A percentile compares a stretch with the other conserved stretches of the same genome.
These are phyloP conservation scores for Sparassis latifolia DNA, from an alignment of 1,284 basidiomycete genomes.

Conservation along the genomic window DNA sequence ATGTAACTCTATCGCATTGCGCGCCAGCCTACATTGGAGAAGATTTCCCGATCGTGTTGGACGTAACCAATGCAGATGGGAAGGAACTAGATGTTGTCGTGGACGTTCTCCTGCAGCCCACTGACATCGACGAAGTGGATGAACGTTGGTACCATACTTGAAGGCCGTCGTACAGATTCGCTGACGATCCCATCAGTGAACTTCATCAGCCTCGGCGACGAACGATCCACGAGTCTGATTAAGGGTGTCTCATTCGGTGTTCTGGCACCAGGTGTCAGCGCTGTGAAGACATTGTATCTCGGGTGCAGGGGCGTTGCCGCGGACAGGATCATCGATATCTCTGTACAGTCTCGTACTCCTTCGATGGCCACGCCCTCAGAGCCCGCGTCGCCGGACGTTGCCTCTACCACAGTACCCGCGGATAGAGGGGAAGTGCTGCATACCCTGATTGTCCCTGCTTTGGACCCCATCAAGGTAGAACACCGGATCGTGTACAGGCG, in stretches of 20 bases:
- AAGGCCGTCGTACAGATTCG: too few relatives aligned
- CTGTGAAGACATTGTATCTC: slow-evolving; percentile 54
- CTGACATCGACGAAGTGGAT: slow-evolving; percentile 72
- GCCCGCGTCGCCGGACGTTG: slow-evolving; percentile 15
- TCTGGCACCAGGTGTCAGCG: slow-evolving; percentile 47
- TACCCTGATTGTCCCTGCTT: slow-evolving; percentile 54
- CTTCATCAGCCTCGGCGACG: slow-evolving; percentile 51
- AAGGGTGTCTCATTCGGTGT: slow-evolving; percentile 64
- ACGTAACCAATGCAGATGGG: slow-evolving; percentile 64
- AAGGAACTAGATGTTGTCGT: slow-evolving; percentile 60
- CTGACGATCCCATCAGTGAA: slow-evolving; percentile 39
- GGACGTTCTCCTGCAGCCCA: slow-evolving; percentile 74
- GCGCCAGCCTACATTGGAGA: slow-evolving; percentile 75
- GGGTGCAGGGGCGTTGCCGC: slow-evolving; percentile 53
- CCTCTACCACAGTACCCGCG: slow-evolving; percentile 12
- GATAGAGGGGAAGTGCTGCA: slow-evolving; percentile 57
- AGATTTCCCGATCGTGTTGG: slow-evolving; percentile 61
- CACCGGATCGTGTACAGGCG: slow-evolving; percentile 48
- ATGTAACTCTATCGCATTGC: slow-evolving; percentile 48
- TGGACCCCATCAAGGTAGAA: slow-evolving; percentile 44
- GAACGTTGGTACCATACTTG: slow-evolving; percentile 16
- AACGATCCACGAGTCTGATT: slow-evolving; percentile 63
- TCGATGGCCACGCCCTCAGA: slow-evolving; percentile 10
- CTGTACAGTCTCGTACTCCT: slow-evolving; percentile 52
- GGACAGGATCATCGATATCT: slow-evolving; percentile 67